Evolutionary conservation across 75 land plant species (phyloP), one percentile per base, ranked within the genome.

Genomic region (Selaginella moellendorffii): DNA sequence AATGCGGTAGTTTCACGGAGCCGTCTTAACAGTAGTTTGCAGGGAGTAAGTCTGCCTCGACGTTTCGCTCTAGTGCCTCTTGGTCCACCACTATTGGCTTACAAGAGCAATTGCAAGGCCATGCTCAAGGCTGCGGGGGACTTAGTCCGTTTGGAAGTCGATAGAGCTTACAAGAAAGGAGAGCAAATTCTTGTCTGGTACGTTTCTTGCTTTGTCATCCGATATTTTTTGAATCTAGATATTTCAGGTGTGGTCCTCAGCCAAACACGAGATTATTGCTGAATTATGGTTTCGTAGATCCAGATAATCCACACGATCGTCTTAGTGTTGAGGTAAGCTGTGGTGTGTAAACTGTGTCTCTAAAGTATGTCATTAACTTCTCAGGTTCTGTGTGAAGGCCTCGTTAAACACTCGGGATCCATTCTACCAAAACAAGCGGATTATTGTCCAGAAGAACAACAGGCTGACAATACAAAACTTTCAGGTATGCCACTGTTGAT

Each of bases 231-330:
- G 5, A 2, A 21, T 21, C 63, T 25, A 24, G 2, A 62, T 23
- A 8, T 54, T 19, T 2, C 23, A 93, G 98, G 98, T 93, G 98
- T 77, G 98, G 98, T 0, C 98, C 98, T 29, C 98, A 93, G 72
- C 96, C 98, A 73, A 93, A 93, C 75, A 79, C 90, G 30, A 85
- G 82, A 66, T 71, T 93, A 74, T 75, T 93, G 54, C 58, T 93
- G 27, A 93, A 93, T 66, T 93, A 93, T 71, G 98, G 98, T 28
- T 93, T 89, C 82, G 96, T 93, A 51, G 98, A 93, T 70, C 90
- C 88, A 65, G 98, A 93, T 30, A 93, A 93, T 62, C 80, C 96
- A 30, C 79, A 93, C 74, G 96, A 93, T 54, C 82, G 98, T 2
- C 42, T 93, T 26, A 69, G 77, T 27, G 73, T 93, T 63, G 76